Evolutionary conservation across 2,329 filamentous ascomycete species (phyloP), one percentile per base, ranked within the genome.

Genomic region (Phaeosphaeria sp.): DNA sequence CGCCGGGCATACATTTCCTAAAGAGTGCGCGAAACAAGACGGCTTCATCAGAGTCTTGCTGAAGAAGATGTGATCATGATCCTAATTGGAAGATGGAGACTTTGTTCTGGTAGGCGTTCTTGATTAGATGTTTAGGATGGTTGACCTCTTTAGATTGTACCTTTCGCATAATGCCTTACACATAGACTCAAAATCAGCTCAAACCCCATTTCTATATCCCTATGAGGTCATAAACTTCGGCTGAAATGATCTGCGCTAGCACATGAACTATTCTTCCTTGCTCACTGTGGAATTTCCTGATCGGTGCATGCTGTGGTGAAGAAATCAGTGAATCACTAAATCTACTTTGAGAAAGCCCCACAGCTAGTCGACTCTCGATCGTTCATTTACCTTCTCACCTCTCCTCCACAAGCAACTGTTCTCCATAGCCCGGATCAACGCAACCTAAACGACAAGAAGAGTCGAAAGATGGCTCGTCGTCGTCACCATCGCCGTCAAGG

Each of bases 1-100:
- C 7, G 53, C 53, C 10, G 58, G 60, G 1, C 62, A 66, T 6
- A 49, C 36, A 9, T 71, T 71, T 22, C 66, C 67, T 1, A 64
- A 52, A 27, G 46, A 58, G 5, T 56, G 48, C 13, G 69, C 72
- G 1, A 74, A 73, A 56, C 47, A 62, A 6, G 63, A 66, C 18
- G 66, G 68, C 0, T 69, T 68, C 52, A 60, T 72, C 41, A 64
- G 52, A 13, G 52, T 59, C 9, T 21, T 71, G 3, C 54, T 71
- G 36, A 59, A 59, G 33, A 60, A 52, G 23, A 42, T 56, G 13
- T 63, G 22, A 46, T 22, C 6, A 23, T 46, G 2, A 17, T 17
- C 3, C 43, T 23, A 7, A 15, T 15, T 20, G 11, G 30, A 36
- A 36, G 30, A n/a, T 3, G 5, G 10, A 13, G 10, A 9, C 11